phyloP scores from a whole-genome alignment of 1,139 yeast genomes.

The Meyerozyma sp. region DNA sequence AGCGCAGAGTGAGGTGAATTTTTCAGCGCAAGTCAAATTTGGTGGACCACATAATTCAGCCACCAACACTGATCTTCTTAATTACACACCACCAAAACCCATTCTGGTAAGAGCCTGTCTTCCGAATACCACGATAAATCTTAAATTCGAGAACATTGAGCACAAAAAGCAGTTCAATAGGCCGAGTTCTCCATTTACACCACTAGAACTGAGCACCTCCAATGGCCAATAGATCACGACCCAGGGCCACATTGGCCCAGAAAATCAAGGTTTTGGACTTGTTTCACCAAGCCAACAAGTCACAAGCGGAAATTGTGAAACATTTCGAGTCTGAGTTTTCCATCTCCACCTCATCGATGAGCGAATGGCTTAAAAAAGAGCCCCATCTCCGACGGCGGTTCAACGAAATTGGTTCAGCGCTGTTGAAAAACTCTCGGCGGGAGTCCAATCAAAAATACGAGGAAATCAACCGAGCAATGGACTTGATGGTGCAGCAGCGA shows the following conservation, averaged over 20 bases:
- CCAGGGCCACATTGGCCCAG: slow-evolving; percentile 56
- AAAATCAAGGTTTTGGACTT: slow-evolving; percentile 51
- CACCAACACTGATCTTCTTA: too few relatives aligned
- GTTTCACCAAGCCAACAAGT: slow-evolving; percentile 42
- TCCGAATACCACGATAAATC: too few relatives aligned
- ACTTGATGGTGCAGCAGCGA: slow-evolving; percentile 41
- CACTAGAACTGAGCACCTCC: not conserved
- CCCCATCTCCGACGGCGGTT: slow-evolving; percentile 41
- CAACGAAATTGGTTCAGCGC: slow-evolving; percentile 29
- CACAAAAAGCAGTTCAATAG: too few relatives aligned
- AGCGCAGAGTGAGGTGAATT: not conserved
- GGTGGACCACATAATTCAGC: not conserved
- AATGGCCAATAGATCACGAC: slow-evolving; percentile 26
- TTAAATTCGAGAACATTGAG: too few relatives aligned
- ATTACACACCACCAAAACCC: too few relatives aligned
- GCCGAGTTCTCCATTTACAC: not conserved
- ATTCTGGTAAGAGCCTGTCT: too few relatives aligned
- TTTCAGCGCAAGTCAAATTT: not conserved
- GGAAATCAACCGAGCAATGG: slow-evolving; percentile 56
- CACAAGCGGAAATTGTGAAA: slow-evolving; percentile 57
- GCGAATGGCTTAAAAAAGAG: slow-evolving; percentile 58
- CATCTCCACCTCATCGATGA: slow-evolving; percentile 52
- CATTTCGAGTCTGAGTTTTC: slow-evolving; percentile 43
- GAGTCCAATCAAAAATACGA: slow-evolving; percentile 52
- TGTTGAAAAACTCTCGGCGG: slow-evolving; percentile 38